Percentiles rank a stretch among this genome's conserved stretches.
Evolutionary conservation across 2,329 filamentous ascomycete species (phyloP).

Genomic region (Arthroderma uncinatum): DNA sequence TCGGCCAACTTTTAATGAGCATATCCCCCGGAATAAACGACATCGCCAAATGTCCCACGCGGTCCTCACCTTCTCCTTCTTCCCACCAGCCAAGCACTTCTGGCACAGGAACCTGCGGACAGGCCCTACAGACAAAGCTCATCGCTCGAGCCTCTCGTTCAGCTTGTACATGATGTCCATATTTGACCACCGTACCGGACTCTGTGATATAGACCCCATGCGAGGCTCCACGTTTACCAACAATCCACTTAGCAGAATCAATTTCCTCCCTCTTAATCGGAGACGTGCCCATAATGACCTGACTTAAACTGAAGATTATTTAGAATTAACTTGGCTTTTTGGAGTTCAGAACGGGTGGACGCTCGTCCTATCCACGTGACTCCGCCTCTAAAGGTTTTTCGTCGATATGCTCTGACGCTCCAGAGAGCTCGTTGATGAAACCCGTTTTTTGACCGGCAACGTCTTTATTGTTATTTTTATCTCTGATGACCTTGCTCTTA

Average conservation of each 20-base stretch:
- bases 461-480: no score
- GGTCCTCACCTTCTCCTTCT: conserved; percentile 14
- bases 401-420: conserved; percentile 5
- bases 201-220: conserved; percentile 12
- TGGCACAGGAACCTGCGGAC: conserved; percentile 19
- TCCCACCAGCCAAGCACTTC: conserved; percentile 21
- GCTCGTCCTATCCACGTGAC: conserved; percentile 10
- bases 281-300: conserved; percentile 6
- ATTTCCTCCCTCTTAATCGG: conserved; percentile 8
- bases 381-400: conserved; percentile 4
- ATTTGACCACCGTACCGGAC: conserved; percentile 23
- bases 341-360: conserved; percentile 8
- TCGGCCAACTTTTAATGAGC: conserved; percentile 15
- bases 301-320: conserved; percentile 9
- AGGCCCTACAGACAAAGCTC: conserved; percentile 10
- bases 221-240: conserved; percentile 14
- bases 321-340: conserved; percentile 8
- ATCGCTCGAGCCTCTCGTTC: conserved; percentile 18
- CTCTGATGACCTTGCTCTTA: no score
- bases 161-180: conserved; percentile 24
- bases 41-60: conserved; percentile 16
- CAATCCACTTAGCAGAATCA: conserved; percentile 11
- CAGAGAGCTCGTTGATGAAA: neutral
- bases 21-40: conserved; percentile 18
- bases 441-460: no score